phyloP scores from a whole-genome alignment of 2,329 filamentous ascomycete genomes.

The Pestalotiopsis sp. region DNA sequence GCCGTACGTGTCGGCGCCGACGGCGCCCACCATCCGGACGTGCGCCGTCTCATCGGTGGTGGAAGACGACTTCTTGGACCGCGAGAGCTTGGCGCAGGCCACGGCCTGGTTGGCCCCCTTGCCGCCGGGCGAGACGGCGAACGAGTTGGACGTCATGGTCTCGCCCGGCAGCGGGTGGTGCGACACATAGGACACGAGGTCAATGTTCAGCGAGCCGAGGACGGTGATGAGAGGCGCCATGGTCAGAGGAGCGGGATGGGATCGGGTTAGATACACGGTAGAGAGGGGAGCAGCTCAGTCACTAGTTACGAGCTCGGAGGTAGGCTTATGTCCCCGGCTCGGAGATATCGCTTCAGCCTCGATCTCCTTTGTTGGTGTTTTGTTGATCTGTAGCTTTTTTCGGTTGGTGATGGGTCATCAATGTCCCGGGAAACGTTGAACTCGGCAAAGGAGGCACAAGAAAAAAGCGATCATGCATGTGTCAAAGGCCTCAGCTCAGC shows the following conservation, averaged over 20 bases:
- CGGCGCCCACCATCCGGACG: slow-evolving; percentile 74
- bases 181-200: slow-evolving; percentile 85
- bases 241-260: neutral
- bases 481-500: neutral
- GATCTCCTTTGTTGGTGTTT: neutral
- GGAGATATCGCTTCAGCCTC: neutral
- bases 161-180: slow-evolving; percentile 85
- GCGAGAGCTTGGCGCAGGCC: slow-evolving; percentile 80
- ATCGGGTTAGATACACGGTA: neutral
- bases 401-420: neutral
- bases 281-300: neutral
- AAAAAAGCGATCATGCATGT: neutral
- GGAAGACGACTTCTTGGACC: slow-evolving; percentile 37
- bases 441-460: neutral
- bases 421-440: neutral
- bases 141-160: slow-evolving; percentile 78
- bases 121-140: slow-evolving; percentile 81
- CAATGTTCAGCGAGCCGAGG: slow-evolving; percentile 91
- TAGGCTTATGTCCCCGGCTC: neutral
- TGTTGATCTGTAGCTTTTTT: neutral
- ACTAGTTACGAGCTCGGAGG: neutral
- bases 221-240: slow-evolving; percentile 66
- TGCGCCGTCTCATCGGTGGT: slow-evolving; percentile 31
- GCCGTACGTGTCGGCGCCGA: slow-evolving; percentile 71
- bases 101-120: slow-evolving; percentile 97